Evolutionary conservation across 1,284 basidiomycete species (phyloP).

Genomic region (Cryptococcus sp.): DNA sequence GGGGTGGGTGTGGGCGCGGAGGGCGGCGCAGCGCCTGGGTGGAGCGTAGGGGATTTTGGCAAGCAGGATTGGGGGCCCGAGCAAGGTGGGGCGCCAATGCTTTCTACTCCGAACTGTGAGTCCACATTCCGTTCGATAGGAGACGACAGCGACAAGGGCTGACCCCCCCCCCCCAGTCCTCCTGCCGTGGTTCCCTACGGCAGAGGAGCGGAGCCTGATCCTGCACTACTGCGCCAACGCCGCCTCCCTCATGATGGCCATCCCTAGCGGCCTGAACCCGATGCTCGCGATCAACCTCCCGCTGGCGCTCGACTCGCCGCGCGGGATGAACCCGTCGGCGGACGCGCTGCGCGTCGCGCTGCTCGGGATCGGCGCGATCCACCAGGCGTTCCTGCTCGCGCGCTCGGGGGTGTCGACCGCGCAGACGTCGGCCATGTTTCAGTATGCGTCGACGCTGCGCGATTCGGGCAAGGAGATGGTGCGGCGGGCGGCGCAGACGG

Average conservation of each 20-base stretch:
- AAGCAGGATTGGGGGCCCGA: conserved; percentile 20
- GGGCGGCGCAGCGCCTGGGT: neutral
- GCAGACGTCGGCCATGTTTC: conserved; percentile 42
- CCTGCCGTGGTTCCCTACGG: conserved; percentile 47
- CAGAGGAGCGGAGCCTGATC: conserved; percentile 46
- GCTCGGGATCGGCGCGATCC: conserved; percentile 51
- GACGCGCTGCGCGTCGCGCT: conserved; percentile 50
- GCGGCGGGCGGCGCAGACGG: conserved; percentile 21
- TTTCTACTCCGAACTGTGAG: conserved; percentile 34
- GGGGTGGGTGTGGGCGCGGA: neutral
- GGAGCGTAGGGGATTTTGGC: conserved; percentile 7
- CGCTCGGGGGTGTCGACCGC: conserved; percentile 35
- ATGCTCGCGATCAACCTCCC: conserved; percentile 52
- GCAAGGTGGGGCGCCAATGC: conserved; percentile 31
- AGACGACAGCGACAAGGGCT: conserved; percentile 3
- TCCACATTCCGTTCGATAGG: neutral
- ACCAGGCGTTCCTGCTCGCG: conserved; percentile 50
- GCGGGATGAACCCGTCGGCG: conserved; percentile 44
- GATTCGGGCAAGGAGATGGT: conserved; percentile 43
- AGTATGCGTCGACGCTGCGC: conserved; percentile 38
- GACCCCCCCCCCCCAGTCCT: conserved; percentile 29
- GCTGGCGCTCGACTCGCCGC: conserved; percentile 47
- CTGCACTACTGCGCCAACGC: conserved; percentile 49
- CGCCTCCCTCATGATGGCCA: conserved; percentile 52
- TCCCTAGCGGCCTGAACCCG: conserved; percentile 50